These are phyloP conservation scores for Albophoma yamanashiensis DNA, from an alignment of 2,329 filamentous ascomycete species.

Conservation along the genomic window DNA sequence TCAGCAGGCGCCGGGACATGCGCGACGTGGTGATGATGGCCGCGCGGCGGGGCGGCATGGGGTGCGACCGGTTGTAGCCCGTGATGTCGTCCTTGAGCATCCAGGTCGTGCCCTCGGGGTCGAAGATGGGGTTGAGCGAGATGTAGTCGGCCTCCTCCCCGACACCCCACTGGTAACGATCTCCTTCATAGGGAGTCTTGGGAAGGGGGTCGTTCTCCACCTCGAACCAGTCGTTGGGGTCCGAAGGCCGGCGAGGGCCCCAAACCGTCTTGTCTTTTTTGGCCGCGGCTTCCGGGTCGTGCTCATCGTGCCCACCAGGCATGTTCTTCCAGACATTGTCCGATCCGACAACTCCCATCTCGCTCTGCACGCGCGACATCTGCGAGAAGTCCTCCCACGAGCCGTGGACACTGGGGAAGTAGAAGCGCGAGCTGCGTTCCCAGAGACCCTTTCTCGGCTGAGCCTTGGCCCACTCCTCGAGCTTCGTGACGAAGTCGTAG, in stretches of 20 bases:
- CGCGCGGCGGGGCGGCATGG: conserved; percentile 57
- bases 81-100: conserved; percentile 73
- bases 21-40: conserved; percentile 84
- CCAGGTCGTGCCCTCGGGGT: conserved; percentile 83
- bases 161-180: conserved; percentile 78
- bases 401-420: conserved; percentile 65
- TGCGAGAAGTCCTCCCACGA: conserved; percentile 67
- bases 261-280: conserved; percentile 58
- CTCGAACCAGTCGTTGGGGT: conserved; percentile 62
- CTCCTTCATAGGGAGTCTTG: conserved; percentile 60
- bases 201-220: conserved; percentile 63
- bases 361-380: conserved; percentile 65
- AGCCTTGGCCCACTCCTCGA: conserved; percentile 56
- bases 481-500: conserved; percentile 61
- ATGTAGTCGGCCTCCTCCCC: conserved; percentile 88
- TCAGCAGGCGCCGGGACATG: conserved; percentile 68
- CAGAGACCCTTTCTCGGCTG: conserved; percentile 74
- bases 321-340: conserved; percentile 57
- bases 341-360: conserved; percentile 53
- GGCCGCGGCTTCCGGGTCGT: conserved; percentile 22
- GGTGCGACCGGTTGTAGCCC: conserved; percentile 60
- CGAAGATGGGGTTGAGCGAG: conserved; percentile 83
- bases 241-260: conserved; percentile 66
- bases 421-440: conserved; percentile 72
- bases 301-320: conserved; percentile 28